Evolutionary conservation across 805 yeast genomes (phyloP).

Genomic region (Starmerella tilneyi): DNA sequence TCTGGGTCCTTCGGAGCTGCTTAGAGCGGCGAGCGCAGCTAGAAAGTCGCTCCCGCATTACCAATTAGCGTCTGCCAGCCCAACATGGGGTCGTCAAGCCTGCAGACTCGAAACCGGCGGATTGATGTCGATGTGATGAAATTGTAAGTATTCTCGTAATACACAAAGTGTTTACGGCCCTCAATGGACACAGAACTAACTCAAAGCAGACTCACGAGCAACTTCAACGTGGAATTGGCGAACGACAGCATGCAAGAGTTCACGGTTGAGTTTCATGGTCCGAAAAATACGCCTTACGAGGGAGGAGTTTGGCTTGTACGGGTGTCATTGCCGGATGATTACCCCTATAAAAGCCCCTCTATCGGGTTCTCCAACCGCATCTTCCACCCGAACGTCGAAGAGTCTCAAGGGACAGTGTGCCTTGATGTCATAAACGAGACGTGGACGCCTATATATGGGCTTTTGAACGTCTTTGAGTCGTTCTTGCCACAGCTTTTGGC

Average conservation of each 20-base stretch:
- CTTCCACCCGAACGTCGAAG: conserved; percentile 92
- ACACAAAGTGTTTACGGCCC: no score
- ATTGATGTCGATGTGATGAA: conserved; percentile 96
- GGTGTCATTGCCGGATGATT: conserved; percentile 89
- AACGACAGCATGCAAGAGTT: conserved; percentile 83
- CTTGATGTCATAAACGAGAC: conserved; percentile 94
- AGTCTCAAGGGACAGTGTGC: conserved; percentile 79
- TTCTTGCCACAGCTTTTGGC: conserved; percentile 84
- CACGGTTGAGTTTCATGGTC: conserved; percentile 76
- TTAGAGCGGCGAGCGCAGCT: no score
- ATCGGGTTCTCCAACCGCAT: conserved; percentile 87
- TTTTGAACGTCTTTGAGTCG: conserved; percentile 80
- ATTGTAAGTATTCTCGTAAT: conserved; percentile 41
- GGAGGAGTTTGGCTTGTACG: conserved; percentile 84
- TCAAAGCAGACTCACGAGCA: conserved; percentile 63
- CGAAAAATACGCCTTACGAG: conserved; percentile 75
- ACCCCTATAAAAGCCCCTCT: conserved; percentile 92
- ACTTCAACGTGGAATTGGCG: conserved; percentile 72
- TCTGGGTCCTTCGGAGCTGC: no score
- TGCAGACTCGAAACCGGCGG: conserved; percentile 40
- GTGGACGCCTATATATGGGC: conserved; percentile 96
- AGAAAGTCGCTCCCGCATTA: no score
- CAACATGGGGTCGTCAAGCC: background rate
- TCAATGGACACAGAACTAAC: conserved; percentile 12
- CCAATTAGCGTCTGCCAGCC: background rate